Conservation (phyloP, 108 stramenopile genomes). For the Chaetoceros muelleri region DNA sequence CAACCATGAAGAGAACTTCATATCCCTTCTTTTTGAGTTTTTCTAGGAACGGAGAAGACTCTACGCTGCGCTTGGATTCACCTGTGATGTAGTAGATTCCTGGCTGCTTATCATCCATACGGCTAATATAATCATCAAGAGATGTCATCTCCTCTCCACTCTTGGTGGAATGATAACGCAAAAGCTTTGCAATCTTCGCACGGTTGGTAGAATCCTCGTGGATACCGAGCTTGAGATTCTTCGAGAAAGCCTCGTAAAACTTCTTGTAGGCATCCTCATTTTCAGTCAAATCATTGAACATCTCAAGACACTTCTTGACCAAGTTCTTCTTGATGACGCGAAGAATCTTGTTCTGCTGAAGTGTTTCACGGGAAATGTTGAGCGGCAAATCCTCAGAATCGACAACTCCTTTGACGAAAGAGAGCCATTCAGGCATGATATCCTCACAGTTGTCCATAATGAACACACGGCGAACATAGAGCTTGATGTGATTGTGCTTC, state of each 20-base stretch:
- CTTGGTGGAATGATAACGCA: constrained; percentile 99
- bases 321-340: constrained; percentile 99
- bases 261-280: constrained; percentile 99
- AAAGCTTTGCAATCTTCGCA: constrained; percentile 98
- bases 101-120: constrained; percentile 97
- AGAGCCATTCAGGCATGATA: constrained; percentile 99
- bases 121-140: constrained; percentile 97
- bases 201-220: constrained; percentile 99
- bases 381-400: constrained; percentile 99
- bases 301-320: constrained; percentile 99
- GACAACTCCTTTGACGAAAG: constrained; percentile 98
- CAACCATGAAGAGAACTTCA: constrained; percentile 99
- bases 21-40: constrained; percentile 99
- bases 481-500: constrained; percentile 99
- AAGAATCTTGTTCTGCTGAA: constrained; percentile 99
- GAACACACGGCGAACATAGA: constrained; percentile 99
- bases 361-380: constrained; percentile 99
- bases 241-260: constrained; percentile 99
- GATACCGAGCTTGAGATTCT: constrained; percentile 99
- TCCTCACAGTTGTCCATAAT: constrained; percentile 99
- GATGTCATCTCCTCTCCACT: constrained; percentile 97
- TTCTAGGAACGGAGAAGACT: constrained; percentile 99
- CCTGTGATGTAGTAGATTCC: constrained; percentile 99
- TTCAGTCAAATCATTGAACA: constrained; percentile 98
- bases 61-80: constrained; percentile 97